These are phyloP conservation scores for Eragrostis tef DNA, from an alignment of 202 grass and related monocot genomes.

Conservation along the genomic window DNA sequence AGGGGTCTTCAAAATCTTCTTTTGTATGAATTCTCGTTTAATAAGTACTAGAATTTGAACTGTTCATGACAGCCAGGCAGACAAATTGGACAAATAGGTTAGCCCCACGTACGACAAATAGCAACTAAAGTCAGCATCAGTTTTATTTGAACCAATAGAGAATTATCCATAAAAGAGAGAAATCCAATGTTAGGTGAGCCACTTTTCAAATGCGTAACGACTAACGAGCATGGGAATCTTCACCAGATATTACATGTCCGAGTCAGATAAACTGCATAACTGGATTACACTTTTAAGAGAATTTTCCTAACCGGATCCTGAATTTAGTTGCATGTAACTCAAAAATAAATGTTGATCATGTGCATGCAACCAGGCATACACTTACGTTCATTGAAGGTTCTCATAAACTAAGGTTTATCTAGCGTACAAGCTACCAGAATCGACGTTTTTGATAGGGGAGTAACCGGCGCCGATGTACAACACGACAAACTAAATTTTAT, in stretches of 20 bases:
- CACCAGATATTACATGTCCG: not conserved
- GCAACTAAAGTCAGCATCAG: constrained; percentile 44
- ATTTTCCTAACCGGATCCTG: not conserved
- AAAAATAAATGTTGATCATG: constrained; percentile 10
- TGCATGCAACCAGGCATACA: not conserved
- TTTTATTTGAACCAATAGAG: not conserved
- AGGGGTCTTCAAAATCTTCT: not conserved
- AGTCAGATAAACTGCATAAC: not conserved
- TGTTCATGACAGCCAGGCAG: not conserved
- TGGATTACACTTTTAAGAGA: not conserved
- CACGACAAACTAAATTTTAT: not conserved
- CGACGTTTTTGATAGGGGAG: not conserved
- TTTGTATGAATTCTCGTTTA: not conserved
- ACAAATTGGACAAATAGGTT: constrained; percentile 21
- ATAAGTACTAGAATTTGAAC: constrained; percentile 13
- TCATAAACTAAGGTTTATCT: not conserved
- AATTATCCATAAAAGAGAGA: not conserved
- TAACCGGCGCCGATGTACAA: not conserved
- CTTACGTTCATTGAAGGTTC: not conserved
- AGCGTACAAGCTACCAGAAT: not conserved
- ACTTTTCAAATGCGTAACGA: not conserved
- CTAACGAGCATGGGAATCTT: not conserved
- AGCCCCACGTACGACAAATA: not conserved
- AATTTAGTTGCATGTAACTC: not conserved
- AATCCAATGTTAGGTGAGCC: not conserved